Evolutionary conservation across 225 moss, liverwort and hornwort species (phyloP).

Genomic region (Lunularia cruciata): DNA sequence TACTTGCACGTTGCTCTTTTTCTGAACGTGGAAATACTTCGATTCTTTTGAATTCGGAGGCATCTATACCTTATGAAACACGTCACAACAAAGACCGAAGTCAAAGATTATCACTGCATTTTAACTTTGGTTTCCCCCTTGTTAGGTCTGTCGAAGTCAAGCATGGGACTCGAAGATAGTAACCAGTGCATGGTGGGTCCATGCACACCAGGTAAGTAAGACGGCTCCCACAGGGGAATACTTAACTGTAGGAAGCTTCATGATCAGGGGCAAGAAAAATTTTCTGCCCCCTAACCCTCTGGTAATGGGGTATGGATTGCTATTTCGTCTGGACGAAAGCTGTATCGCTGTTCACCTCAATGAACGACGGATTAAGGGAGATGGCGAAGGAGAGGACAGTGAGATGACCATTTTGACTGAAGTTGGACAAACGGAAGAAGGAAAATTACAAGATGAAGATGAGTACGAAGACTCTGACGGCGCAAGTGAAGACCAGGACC

Average conservation of each 20-base stretch:
- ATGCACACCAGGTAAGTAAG: conserved; percentile 92
- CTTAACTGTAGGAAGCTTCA: conserved; percentile 89
- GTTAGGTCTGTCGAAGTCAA: conserved; percentile 85
- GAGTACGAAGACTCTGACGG: conserved; percentile 42
- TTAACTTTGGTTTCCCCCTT: neutral
- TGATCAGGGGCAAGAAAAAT: conserved; percentile 88
- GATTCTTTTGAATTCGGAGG: neutral
- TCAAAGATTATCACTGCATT: too few relatives aligned
- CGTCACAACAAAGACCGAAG: too few relatives aligned
- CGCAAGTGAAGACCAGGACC: conserved; percentile 23
- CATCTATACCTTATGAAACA: too few relatives aligned
- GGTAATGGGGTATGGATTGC: conserved; percentile 84
- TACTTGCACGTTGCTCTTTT: too few relatives aligned
- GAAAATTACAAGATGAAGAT: conserved; percentile 1
- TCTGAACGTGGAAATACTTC: too few relatives aligned
- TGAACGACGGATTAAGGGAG: conserved; percentile 77
- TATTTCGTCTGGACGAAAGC: conserved; percentile 91
- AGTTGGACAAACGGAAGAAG: conserved; percentile 12
- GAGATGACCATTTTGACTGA: conserved; percentile 3
- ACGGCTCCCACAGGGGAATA: conserved; percentile 96
- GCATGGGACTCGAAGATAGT: conserved; percentile 99
- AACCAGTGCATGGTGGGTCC: conserved; percentile 97
- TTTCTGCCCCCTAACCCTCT: conserved; percentile 86
- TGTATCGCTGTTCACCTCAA: conserved; percentile 76
- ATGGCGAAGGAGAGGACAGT: conserved; percentile 55